Percentiles rank a stretch among this genome's conserved stretches.
These are phyloP conservation scores for Fereydounia khargensis DNA, from an alignment of 1,284 basidiomycete genomes.

Conservation along the genomic window DNA sequence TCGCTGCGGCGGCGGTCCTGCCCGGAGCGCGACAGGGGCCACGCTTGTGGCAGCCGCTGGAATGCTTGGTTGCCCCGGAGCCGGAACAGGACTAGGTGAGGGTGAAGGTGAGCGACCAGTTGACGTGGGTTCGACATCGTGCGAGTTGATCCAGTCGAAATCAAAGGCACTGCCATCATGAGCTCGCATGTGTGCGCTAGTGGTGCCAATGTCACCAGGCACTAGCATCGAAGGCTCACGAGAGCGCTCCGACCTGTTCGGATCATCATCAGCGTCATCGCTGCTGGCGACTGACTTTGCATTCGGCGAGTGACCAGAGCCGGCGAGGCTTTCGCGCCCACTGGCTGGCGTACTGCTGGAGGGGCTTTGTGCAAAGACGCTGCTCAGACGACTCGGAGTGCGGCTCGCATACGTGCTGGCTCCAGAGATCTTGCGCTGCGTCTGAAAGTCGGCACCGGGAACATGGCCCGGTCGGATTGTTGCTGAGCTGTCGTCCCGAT, in stretches of 20 bases:
- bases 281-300: constrained; percentile 5
- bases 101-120: no score
- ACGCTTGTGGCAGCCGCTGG: no score
- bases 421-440: neutral
- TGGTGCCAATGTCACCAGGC: neutral
- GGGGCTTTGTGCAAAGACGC: constrained; percentile 15
- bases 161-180: constrained; percentile 42
- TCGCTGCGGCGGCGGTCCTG: neutral
- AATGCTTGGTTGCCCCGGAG: no score
- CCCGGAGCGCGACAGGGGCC: neutral
- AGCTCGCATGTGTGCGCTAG: constrained; percentile 20
- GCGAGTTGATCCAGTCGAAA: constrained; percentile 12
- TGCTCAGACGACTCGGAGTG: constrained; percentile 13
- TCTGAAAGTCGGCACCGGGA: neutral
- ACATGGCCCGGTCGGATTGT: constrained; percentile 21
- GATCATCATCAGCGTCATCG: constrained; percentile 4
- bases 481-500: constrained; percentile 25
- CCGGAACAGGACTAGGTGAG: no score
- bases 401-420: neutral
- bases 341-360: neutral
- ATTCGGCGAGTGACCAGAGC: constrained; percentile 13
- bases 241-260: constrained; percentile 11
- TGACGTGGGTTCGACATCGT: neutral
- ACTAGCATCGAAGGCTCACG: constrained; percentile 34
- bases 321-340: constrained; percentile 1